phyloP scores from a whole-genome alignment of 2,329 filamentous ascomycete species.

The Fonsecaea multimorphosa region DNA sequence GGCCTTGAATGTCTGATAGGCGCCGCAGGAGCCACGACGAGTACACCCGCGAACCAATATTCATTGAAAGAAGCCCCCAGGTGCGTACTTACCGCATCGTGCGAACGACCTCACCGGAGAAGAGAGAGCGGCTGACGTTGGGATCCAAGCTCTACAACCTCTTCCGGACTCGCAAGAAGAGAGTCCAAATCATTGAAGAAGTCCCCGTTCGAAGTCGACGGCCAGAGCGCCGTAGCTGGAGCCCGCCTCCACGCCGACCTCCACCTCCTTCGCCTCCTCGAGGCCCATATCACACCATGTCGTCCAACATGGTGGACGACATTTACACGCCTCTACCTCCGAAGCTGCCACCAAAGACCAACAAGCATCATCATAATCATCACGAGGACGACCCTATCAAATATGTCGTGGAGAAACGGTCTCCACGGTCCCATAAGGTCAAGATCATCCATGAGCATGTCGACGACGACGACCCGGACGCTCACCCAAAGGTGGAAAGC shows the following conservation, averaged over 20 bases:
- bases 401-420: constrained; percentile 22
- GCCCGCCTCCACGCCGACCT: constrained; percentile 20
- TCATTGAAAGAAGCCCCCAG: constrained; percentile 33
- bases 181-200: constrained; percentile 34
- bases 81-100: constrained; percentile 33
- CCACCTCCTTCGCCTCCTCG: constrained; percentile 29
- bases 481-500: constrained; percentile 32
- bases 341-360: constrained; percentile 27
- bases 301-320: constrained; percentile 25
- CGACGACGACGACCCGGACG: constrained; percentile 30
- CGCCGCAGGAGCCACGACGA: constrained; percentile 26
- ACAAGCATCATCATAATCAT: constrained; percentile 9
- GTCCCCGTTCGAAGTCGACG: constrained; percentile 32
- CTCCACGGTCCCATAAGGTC: constrained; percentile 27
- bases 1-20: constrained; percentile 33
- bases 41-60: constrained; percentile 27
- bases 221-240: constrained; percentile 21
- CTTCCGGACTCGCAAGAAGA: constrained; percentile 30
- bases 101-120: constrained; percentile 17
- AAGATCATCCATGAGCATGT: constrained; percentile 21
- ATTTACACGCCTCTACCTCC: constrained; percentile 32
- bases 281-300: constrained; percentile 32
- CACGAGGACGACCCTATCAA: constrained; percentile 17
- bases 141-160: constrained; percentile 36
- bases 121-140: constrained; percentile 27